These are phyloP conservation scores for Acanthamoeba polyphaga DNA, from an alignment of 208 protist genomes.

Conservation along the genomic window DNA sequence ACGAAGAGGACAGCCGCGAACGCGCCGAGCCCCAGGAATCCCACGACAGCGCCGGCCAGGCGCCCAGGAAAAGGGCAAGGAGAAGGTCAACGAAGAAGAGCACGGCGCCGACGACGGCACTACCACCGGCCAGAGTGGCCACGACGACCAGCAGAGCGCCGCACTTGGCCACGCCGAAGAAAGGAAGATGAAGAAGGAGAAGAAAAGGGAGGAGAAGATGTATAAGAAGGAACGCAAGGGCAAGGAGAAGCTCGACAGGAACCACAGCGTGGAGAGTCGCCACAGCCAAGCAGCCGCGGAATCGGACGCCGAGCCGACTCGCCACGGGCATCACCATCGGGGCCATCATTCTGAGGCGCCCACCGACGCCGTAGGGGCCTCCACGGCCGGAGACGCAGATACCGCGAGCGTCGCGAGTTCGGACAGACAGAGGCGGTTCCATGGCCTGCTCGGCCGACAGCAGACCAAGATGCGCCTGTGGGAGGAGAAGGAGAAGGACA, in stretches of 20 bases:
- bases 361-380: too few relatives aligned
- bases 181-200: neutral
- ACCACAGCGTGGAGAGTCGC: neutral
- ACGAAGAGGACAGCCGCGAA: neutral
- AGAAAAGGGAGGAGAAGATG: neutral
- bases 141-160: neutral
- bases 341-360: neutral
- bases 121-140: neutral
- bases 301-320: neutral
- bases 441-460: conserved; percentile 1
- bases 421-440: neutral
- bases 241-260: neutral
- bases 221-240: neutral
- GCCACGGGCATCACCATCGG: neutral
- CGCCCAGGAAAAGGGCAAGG: neutral
- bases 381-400: neutral
- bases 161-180: neutral
- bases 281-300: neutral
- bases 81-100: neutral
- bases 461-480: conserved; percentile 21
- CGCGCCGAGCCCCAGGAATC: neutral
- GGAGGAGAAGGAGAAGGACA: conserved; percentile 69
- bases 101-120: neutral
- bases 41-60: neutral
- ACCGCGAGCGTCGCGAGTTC: neutral